Evolutionary conservation across 2,329 filamentous ascomycete species (phyloP), one percentile per base, ranked within the genome.

Genomic region (Monilinia aucupariae): DNA sequence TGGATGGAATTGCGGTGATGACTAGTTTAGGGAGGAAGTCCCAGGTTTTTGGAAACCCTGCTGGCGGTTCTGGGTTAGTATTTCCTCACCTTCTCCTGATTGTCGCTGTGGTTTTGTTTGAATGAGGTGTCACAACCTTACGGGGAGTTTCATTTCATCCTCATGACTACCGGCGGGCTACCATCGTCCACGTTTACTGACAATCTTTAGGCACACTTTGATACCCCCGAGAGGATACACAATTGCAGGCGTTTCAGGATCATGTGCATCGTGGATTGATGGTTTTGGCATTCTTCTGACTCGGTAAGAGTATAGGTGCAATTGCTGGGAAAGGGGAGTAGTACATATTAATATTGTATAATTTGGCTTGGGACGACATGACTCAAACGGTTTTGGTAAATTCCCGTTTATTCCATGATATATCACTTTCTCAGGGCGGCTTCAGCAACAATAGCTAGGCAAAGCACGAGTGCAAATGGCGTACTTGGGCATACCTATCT

Each of bases 11-110:
- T 59, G 91, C 96, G 74, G 87, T 97, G 67, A 78, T 97, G 75
- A 97, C 94, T 1, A 97, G 87, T 71, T 78, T 91, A 65, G 92
- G 92, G n/a, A 84, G 92, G 70, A 89, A 88, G 74, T 97, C 93
- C 41, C 85, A 87, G 61, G 78, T 96, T 65, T 97, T 87, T 79
- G 94, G 94, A 64, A 94, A 96, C 70, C 76, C 86, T 13, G 80
- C 81, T 68, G 91, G 91, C 62, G 92, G 92, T 67, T 89, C 88
- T 72, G 85, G 86, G 92, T 97, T 85, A 76, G 91, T 85, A 37
- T 58, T 47, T 20, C 7, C 5, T 20, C n/a, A 43, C 37, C 15
- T 37, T 30, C 22, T 30, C 9, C 52, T 30, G 27, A 15, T 34
- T n/a, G 22, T 6, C 25, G 45, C 15, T 12, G 12, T 12, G 22